phyloP scores from a whole-genome alignment of 176 grass and related monocot species.

The Aegilops tauschii region DNA sequence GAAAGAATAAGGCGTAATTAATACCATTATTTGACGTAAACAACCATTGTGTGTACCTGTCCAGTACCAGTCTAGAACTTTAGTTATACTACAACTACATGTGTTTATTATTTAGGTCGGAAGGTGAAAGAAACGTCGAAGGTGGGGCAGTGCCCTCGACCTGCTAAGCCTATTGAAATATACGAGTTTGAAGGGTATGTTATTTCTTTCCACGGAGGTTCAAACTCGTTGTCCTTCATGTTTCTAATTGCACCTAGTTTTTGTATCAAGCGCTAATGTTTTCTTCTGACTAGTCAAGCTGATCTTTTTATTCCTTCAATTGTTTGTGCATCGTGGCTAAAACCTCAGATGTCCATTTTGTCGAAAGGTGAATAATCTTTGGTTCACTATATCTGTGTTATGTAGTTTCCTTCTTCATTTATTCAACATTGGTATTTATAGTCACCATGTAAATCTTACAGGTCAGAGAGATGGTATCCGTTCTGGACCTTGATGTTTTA shows the following conservation, averaged over 20 bases:
- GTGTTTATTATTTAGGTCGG: slow-evolving; percentile 37
- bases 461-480: slow-evolving; percentile 83
- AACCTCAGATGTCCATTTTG: slow-evolving; percentile 89
- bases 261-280: neutral
- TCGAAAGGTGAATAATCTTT: slow-evolving; percentile 63
- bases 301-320: slow-evolving; percentile 20
- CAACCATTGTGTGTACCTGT: neutral
- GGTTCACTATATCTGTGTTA: neutral
- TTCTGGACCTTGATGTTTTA: slow-evolving; percentile 91
- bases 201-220: neutral
- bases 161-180: slow-evolving; percentile 87
- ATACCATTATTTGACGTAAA: neutral
- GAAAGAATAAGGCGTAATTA: neutral
- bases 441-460: slow-evolving; percentile 35
- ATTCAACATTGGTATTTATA: slow-evolving; percentile 4
- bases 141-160: slow-evolving; percentile 53
- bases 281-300: slow-evolving; percentile 10
- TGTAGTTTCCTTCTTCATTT: neutral
- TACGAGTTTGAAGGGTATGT: slow-evolving; percentile 92
- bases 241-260: neutral
- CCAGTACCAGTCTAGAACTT: neutral
- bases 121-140: slow-evolving; percentile 94
- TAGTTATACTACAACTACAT: neutral
- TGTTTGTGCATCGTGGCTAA: slow-evolving; percentile 10
- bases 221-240: neutral